Percentiles rank a stretch among this genome's conserved stretches.
phyloP scores from a whole-genome alignment of 305 asterid genomes.

The Solanum hybrid region DNA sequence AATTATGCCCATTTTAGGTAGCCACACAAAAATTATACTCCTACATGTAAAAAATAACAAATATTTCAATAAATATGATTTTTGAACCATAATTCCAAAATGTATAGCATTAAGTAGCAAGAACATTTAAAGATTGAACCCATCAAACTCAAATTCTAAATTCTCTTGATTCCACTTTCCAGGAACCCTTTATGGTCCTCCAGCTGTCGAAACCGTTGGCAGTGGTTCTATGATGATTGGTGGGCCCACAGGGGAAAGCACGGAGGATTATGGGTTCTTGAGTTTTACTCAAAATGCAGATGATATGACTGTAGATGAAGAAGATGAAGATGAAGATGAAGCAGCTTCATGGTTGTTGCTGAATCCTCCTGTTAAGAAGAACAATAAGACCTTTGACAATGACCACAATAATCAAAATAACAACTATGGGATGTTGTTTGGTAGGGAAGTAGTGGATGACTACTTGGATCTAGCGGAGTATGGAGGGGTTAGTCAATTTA shows the following conservation, averaged over 20 bases:
- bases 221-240: background rate
- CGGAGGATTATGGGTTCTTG: constrained; percentile 21
- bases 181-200: constrained; percentile 17
- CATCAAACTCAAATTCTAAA: background rate
- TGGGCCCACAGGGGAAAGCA: constrained; percentile 2
- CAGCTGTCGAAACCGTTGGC: constrained; percentile 6
- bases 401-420: constrained; percentile 5
- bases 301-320: constrained; percentile 19
- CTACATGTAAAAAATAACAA: background rate
- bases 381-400: constrained; percentile 4
- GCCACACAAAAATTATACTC: background rate
- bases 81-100: background rate
- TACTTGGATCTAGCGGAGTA: constrained; percentile 42
- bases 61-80: background rate
- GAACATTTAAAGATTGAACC: background rate
- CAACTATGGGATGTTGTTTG: constrained; percentile 16
- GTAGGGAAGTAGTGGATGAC: constrained; percentile 40
- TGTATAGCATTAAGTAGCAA: background rate
- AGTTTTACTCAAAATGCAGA: constrained; percentile 15
- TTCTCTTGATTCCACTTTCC: background rate
- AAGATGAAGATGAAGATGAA: constrained; percentile 50
- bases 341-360: constrained; percentile 54
- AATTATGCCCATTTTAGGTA: constrained; percentile 26
- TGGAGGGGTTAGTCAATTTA: constrained; percentile 26
- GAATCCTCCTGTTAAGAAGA: constrained; percentile 30